Percentiles rank a stretch among this genome's conserved stretches.
phyloP scores from a whole-genome alignment of 2,329 filamentous ascomycete species.

The Fusarium chaquense region DNA sequence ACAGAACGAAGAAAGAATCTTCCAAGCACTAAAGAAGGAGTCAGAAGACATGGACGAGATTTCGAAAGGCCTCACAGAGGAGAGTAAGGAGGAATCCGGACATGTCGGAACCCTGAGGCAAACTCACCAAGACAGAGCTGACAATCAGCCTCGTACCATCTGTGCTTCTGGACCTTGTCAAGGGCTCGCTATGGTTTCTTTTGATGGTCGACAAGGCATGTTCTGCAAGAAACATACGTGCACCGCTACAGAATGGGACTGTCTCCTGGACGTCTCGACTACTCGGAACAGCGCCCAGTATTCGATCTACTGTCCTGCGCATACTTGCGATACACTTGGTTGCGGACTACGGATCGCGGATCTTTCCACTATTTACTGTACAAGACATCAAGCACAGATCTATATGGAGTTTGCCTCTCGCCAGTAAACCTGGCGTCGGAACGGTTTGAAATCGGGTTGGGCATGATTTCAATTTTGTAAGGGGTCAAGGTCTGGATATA shows the following conservation, averaged over 20 bases:
- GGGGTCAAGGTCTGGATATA: neutral
- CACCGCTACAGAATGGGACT: conserved; percentile 24
- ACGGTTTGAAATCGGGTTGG: neutral
- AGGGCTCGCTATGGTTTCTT: neutral
- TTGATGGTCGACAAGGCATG: conserved; percentile 3
- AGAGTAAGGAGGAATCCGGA: no score
- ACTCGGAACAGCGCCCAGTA: neutral
- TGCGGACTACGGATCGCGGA: conserved; percentile 7
- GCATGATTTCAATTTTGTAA: no score
- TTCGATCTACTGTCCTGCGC: conserved; percentile 20
- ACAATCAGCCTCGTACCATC: neutral
- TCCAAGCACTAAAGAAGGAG: neutral
- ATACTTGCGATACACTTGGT: conserved; percentile 8
- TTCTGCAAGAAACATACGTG: conserved; percentile 42
- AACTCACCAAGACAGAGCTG: neutral
- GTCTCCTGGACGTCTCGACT: conserved; percentile 23
- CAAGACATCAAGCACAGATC: neutral
- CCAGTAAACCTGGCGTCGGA: neutral
- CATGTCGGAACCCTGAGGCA: neutral
- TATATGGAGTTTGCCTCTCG: neutral
- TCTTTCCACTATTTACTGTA: neutral
- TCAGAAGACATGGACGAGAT: neutral
- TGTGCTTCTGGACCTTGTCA: conserved; percentile 26
- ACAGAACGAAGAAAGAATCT: neutral
- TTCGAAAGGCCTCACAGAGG: neutral